A percentile compares a stretch with the other conserved stretches of the same genome.
Conservation (phyloP, 2,329 filamentous ascomycete species). For the Trichoderma koningii region DNA sequence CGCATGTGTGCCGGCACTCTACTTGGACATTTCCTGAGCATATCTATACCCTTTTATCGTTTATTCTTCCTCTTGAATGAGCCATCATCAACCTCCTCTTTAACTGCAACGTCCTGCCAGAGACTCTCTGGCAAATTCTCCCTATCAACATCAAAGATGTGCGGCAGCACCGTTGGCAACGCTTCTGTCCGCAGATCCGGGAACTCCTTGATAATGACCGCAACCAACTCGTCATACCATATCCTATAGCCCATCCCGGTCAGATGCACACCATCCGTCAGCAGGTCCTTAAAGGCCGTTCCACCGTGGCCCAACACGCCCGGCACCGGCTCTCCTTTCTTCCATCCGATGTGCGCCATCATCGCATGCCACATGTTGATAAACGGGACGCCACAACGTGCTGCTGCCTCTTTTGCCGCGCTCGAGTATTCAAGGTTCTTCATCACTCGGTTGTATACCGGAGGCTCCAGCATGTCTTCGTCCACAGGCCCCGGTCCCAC, state of each 20-base stretch:
- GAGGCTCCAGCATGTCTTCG: constrained; percentile 12
- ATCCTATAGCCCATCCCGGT: constrained; percentile 10
- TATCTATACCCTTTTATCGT: too few species aligned
- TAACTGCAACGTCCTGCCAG: constrained; percentile 8
- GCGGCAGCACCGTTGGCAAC: constrained; percentile 12
- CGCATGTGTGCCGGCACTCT: too few species aligned
- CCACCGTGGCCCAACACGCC: background rate
- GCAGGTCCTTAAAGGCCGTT: background rate
- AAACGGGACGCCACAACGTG: constrained; percentile 6
- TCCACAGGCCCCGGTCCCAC: constrained; percentile 16
- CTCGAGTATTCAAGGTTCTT: constrained; percentile 3
- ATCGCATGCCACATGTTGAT: constrained; percentile 17
- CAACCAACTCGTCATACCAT: constrained; percentile 17
- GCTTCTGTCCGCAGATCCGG: background rate
- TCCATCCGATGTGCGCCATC: constrained; percentile 4
- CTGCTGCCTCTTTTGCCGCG: background rate
- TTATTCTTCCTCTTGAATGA: too few species aligned
- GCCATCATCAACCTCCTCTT: background rate
- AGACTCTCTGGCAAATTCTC: constrained; percentile 1
- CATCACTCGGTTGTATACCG: constrained; percentile 11
- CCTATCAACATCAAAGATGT: constrained; percentile 16
- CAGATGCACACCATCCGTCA: constrained; percentile 13
- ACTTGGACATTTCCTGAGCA: too few species aligned
- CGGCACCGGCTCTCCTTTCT: constrained; percentile 10
- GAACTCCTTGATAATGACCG: background rate